phyloP scores from a whole-genome alignment of 1,284 basidiomycete genomes.

The Boletus smithii region DNA sequence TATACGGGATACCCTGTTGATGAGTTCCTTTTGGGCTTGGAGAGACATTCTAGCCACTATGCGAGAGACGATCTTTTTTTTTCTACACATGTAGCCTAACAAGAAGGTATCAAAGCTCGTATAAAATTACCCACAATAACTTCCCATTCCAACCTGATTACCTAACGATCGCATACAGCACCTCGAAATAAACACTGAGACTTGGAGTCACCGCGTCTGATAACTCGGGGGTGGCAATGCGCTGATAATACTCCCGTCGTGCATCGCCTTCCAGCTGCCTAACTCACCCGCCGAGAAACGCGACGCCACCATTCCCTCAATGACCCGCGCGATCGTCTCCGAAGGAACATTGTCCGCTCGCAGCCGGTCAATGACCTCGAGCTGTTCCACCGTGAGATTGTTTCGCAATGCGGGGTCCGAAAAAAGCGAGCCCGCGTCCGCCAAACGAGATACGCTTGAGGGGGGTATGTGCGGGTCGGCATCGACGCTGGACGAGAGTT shows the following conservation, averaged over 20 bases:
- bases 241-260: constrained; percentile 10
- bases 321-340: constrained; percentile 19
- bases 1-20: not conserved
- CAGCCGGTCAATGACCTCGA: constrained; percentile 14
- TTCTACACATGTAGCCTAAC: no score
- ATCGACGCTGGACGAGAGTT: not conserved
- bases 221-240: constrained; percentile 21
- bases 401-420: not conserved
- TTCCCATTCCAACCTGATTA: not conserved
- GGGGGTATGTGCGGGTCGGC: not conserved
- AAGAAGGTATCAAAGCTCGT: no score
- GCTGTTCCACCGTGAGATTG: constrained; percentile 14
- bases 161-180: not conserved
- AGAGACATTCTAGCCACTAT: not conserved
- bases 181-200: no score
- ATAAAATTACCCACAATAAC: no score
- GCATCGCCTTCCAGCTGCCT: not conserved
- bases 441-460: not conserved
- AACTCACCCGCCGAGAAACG: not conserved
- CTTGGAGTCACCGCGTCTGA: constrained; percentile 10
- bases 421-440: not conserved
- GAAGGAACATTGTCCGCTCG: constrained; percentile 8
- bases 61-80: not conserved
- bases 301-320: constrained; percentile 10
- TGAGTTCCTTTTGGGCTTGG: not conserved